Base-by-base conservation (phyloP, 2,329 filamentous ascomycete species). In the Ophiostoma australiae region DNA sequence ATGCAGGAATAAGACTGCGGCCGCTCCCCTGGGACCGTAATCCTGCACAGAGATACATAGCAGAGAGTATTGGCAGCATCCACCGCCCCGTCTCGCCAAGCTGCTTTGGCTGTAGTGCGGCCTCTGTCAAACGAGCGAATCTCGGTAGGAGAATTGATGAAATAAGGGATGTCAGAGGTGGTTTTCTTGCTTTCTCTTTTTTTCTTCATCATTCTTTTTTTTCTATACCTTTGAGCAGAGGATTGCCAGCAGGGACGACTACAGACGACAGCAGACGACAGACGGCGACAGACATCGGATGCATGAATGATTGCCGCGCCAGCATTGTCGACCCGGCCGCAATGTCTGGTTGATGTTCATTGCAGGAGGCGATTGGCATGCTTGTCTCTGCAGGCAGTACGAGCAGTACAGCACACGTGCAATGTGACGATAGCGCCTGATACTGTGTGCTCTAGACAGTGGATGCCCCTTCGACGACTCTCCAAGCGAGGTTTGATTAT, bases 141-240 rank as follows among this genome's bases (percentile, higher is more conserved):
- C 61, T 65, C 61, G 61, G 61, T 65, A 33, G 61, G 61, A 65
- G 61, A 65, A 65, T 65, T 65, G 61, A 65, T 65, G 61, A 65
- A 65, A 65, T 65, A 33, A 65, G 61, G 61, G 61, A 58, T 58
- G 52, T 27, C n/a, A 58, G 52, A 58, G 52, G n/a, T 17, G n/a
- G 15, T 48, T 20, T 6, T 31, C 27, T 31, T 31, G 27, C 27
- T 31, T 31, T 31, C 27, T 31, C 27, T 31, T 31, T 31, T 31
- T 1, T 31, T 31, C 1, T 31, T 31, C 27, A 1, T 31, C 27
- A 31, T 31, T 1, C 3, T 31, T 1, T 1, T 31, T 31, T 1
- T 31, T 31, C 27, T 31, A 1, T 31, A 3, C 27, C 27, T n/a
- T n/a, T n/a, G 27, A 31, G 27, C 1, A 31, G 3, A 20, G 13